Conservation (phyloP, 345 rosid species). For the Syzygium aromaticum region DNA sequence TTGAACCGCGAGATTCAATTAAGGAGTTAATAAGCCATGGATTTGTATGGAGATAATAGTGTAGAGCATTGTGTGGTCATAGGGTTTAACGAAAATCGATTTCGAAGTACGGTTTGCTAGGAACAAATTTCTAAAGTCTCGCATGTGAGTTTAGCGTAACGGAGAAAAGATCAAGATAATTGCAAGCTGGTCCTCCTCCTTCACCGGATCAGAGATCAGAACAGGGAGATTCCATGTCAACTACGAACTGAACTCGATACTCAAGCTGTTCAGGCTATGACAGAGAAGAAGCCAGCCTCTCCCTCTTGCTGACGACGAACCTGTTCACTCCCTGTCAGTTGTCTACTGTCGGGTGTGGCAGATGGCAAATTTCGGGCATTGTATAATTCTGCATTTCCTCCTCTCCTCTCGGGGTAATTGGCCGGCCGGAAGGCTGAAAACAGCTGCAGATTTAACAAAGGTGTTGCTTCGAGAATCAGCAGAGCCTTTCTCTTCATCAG, state of each 20-base stretch:
- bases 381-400: slow-evolving; percentile 49
- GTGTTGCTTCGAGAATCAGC: slow-evolving; percentile 5
- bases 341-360: slow-evolving; percentile 43
- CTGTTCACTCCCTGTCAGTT: slow-evolving; percentile 80
- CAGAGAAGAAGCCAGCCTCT: slow-evolving; percentile 69
- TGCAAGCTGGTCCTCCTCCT: slow-evolving; percentile 12
- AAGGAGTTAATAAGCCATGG: no score
- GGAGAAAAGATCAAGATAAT: no score
- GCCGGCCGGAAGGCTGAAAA: slow-evolving; percentile 6
- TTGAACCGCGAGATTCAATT: no score
- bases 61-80: no score
- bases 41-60: no score
- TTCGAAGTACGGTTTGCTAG: no score
- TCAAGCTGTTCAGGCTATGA: background rate
- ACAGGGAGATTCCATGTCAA: slow-evolving; percentile 42
- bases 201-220: slow-evolving; percentile 34
- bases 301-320: slow-evolving; percentile 88
- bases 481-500: slow-evolving; percentile 15
- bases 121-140: no score
- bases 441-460: background rate
- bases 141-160: no score
- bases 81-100: no score
- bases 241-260: no score
- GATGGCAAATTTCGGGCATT: slow-evolving; percentile 31
- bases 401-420: slow-evolving; percentile 9